Conservation (phyloP, 805 yeast species). For the Debaryomyces prosopidis region DNA sequence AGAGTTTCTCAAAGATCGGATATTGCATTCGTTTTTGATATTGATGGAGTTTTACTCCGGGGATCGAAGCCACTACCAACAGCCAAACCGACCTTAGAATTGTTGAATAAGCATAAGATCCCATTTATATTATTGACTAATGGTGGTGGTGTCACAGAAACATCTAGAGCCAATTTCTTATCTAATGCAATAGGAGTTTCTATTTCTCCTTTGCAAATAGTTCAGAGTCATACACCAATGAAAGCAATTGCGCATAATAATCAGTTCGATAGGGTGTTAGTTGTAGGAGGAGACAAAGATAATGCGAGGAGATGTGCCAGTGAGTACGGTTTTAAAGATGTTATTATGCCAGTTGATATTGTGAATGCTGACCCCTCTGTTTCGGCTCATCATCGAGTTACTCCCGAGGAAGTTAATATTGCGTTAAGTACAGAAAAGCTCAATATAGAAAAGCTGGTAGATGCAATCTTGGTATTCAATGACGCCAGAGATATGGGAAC, state of each 20-base stretch:
- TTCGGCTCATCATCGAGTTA: conserved; percentile 68
- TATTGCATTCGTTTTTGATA: conserved; percentile 46
- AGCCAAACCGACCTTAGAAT: conserved; percentile 60
- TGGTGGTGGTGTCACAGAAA: conserved; percentile 83
- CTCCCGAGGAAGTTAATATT: conserved; percentile 46
- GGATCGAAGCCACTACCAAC: conserved; percentile 67
- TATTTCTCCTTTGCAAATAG: conserved; percentile 62
- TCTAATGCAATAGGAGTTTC: conserved; percentile 44
- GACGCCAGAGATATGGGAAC: conserved; percentile 90
- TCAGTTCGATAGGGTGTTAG: conserved; percentile 61
- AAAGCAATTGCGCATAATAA: conserved; percentile 51
- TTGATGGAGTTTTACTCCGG: conserved; percentile 85
- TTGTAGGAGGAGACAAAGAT: conserved; percentile 80
- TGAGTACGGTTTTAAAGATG: conserved; percentile 75
- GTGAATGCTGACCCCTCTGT: conserved; percentile 56
- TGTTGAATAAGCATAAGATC: conserved; percentile 52
- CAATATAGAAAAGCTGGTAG: conserved; percentile 47
- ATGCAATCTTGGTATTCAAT: conserved; percentile 79
- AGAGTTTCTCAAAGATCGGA: conserved; percentile 5
- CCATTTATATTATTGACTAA: conserved; percentile 87
- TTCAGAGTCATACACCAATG: conserved; percentile 89
- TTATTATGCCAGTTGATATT: conserved; percentile 71
- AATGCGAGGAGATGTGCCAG: conserved; percentile 71
- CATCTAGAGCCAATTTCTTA: conserved; percentile 54
- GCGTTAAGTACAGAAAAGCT: conserved; percentile 30